Evolutionary conservation across 495 filamentous ascomycete species (phyloP), one percentile per base, ranked within the genome.

Genomic region (Xylaria intraflava): DNA sequence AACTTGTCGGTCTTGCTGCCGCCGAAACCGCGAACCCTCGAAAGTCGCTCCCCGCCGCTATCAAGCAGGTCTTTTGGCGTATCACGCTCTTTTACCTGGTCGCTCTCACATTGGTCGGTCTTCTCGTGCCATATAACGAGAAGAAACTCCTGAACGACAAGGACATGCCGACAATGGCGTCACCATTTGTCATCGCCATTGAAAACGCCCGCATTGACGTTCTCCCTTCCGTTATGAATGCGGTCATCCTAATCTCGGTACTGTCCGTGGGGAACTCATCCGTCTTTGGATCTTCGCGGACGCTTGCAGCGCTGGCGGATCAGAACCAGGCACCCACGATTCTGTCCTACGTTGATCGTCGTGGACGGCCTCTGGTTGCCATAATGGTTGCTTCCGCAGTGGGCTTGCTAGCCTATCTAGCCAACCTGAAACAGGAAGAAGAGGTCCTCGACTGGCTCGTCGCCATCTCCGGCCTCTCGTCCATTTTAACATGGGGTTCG

Each of bases 21-120:
- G 90, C 90, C 35, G 90, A 96, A 64, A 90, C 89, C 2, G 82
- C 80, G 4, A 94, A 94, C 65, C 90, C 90, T 9, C 82, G 89
- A 55, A 94, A 92, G 62, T 86, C 86, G 12, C 78, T 96, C 6
- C 90, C 90, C 0, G 87, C 84, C 0, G 90, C 90, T 39, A 82
- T 91, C 62, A 94, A 94, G 67, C 90, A 96, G 69, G 90, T 96
- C 31, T 96, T 96, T 70, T 96, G 90, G 90, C 85, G 90, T 64
- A 96, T 96, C 68, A 82, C 83, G 14, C 78, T 96, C 57, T 92
- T 94, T 69, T 94, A 94, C 69, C 72, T 92, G 26, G 81, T 89
- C 46, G 84, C 85, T 3, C 77, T 92, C 2, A 80, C 78, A 19
- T 64, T 92, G 0, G 79, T 94, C 49, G 88, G 89, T 11, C 71